Evolutionary conservation across 1,284 basidiomycete species (phyloP), one percentile per base, ranked within the genome.

Genomic region (Rhizoctonia solani): DNA sequence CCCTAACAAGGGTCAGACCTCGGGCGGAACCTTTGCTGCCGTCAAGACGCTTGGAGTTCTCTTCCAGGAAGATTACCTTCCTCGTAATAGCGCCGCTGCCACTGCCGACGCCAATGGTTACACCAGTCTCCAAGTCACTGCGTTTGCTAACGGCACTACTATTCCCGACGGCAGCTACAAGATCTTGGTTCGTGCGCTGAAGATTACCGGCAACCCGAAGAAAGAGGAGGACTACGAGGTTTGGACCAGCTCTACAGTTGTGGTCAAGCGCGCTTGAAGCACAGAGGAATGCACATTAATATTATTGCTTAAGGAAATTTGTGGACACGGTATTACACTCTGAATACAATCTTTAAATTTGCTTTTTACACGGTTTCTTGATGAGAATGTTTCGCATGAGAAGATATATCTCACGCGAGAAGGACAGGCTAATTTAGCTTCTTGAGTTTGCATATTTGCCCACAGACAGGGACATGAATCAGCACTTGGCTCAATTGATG

Each of bases 111-210:
- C 8, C 16, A 54, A 54, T 32, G 55, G 44, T 14, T 67, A 44
- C 46, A 29, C 41, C 27, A 21, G 21, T 11, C n/a, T 70, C 9
- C 53, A 44, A 3, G 53, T 56, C 9, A 29, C 47, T 13, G 19
- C 19, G 1, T 71, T 71, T 19, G 54, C 61, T 4, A 70, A 70
- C 34, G 68, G 69, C 1, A 69, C 69, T 1, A 29, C 61, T 9
- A 70, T 72, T 30, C 69, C 70, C 0, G 47, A 68, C 39, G 72
- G 72, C 9, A 42, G 37, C 23, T 72, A 72, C 61, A 58, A 66
- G 46, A 41, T 72, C 19, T 44, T 58, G 21, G 41, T 68, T n/a
- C 39, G 70, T 27, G 70, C 70, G 14, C 55, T 71, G 14, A 69
- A 63, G 63, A 66, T 71, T 30, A 68, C 67, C 4, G 70, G 69